Evolutionary conservation across 306 rosid genomes (phyloP), one percentile per base, ranked within the genome.

Genomic region (Vicia faba): DNA sequence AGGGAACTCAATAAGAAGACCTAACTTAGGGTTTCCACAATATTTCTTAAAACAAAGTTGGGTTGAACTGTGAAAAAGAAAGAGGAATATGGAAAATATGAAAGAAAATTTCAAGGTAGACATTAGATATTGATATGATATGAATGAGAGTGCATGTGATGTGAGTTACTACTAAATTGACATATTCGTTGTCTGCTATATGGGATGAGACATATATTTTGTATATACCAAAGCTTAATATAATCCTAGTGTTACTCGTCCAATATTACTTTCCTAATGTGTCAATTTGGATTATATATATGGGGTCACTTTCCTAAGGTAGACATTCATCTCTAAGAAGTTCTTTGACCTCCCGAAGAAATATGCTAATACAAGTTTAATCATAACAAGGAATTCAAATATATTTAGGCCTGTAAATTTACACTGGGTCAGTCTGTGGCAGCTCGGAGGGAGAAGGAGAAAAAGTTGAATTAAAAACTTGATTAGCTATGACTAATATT

Each of bases 1-100:
- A n/a, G 89, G 89, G 64, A 72, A 80, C 10, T 33, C 45, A 15
- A 83, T 60, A 1, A 10, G 10, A 4, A 54, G 28, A 39, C 5
- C 62, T 6, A 0, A 4, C 7, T 26, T 0, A 0, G 54, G 41
- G 58, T 0, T 4, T 2, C 55, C 16, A 38, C 85, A 80, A 4
- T 5, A 45, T 29, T 5, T 15, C 1, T 16, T 31, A 3, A 26
- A 9, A 48, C 88, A 84, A 16, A 11, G 0, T 68, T 54, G 49
- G 11, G 6, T 1, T 38, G 48, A 70, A 31, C 64, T 62, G 23
- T 11, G 75, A 61, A 75, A 11, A 58, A 70, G 58, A 39, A 48
- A 4, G 23, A 63, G 1, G 2, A 74, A 3, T 49, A 53, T 11
- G 69, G 54, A 38, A 28, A 79, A 2, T 12, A 74, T 18, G 58